Conservation (phyloP, 257 asterid species). For the Echites panduratus region DNA sequence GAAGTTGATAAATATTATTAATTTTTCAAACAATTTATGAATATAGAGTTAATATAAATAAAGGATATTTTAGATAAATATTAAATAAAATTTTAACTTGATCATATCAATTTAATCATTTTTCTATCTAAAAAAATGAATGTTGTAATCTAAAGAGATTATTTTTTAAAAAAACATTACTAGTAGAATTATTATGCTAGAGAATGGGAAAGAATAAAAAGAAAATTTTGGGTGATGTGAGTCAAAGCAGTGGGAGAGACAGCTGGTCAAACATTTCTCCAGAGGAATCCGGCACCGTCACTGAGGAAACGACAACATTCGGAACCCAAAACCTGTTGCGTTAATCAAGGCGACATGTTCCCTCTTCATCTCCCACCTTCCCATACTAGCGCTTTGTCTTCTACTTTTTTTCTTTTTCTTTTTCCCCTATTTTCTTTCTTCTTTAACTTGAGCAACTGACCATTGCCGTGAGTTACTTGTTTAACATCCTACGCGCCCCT, state of each 20-base stretch:
- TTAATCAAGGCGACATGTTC: constrained; percentile 31
- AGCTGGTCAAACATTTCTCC: constrained; percentile 12
- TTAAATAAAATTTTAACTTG: too few relatives aligned
- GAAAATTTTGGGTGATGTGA: neutral
- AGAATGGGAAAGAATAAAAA: too few relatives aligned
- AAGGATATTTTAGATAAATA: too few relatives aligned
- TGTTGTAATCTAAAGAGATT: too few relatives aligned
- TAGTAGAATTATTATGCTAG: too few relatives aligned
- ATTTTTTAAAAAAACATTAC: too few relatives aligned
- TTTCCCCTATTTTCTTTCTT: neutral
- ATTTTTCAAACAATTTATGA: too few relatives aligned
- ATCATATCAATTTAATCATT: too few relatives aligned
- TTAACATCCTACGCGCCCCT: neutral
- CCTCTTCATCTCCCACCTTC: constrained; percentile 7
- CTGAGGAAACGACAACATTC: constrained; percentile 15
- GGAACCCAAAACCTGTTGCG: constrained; percentile 17
- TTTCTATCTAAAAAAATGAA: too few relatives aligned
- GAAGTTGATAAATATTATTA: too few relatives aligned
- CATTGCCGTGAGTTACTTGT: neutral
- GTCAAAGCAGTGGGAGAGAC: constrained; percentile 6
- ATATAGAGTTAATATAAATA: too few relatives aligned
- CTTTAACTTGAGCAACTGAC: neutral
- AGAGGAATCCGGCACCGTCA: neutral
- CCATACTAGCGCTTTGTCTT: constrained; percentile 13
- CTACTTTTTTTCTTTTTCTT: neutral